Base-by-base conservation (phyloP, 2,329 filamentous ascomycete genomes). In the Microdochium nivale region DNA sequence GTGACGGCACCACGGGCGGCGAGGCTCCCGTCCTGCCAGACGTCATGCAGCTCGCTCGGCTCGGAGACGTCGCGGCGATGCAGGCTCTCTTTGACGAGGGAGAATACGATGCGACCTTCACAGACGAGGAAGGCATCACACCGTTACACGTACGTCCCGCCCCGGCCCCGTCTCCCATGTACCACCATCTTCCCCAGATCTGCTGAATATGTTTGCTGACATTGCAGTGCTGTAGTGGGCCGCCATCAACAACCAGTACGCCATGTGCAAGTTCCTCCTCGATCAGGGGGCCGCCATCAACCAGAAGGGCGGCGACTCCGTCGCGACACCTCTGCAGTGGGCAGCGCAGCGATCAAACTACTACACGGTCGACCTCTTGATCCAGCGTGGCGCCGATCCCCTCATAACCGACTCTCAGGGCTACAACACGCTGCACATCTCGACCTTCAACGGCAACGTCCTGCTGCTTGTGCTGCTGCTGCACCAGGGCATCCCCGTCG, bases 201-300 rank as follows among this genome's bases (percentile, higher is more conserved):
- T 30, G n/a, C 27, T 30, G 37, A 1, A n/a, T 25, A 16, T 23
- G 32, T 33, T 47, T 54, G 51, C 60, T 59, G 55, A 57, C 52
- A 49, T 35, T 44, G 25, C 44, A 51, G 7, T 24, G 40, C 53
- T 59, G 50, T 66, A 99, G 90, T 99, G 94, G 94, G 94, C 94
- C 47, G 90, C 95, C 35, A 97, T 99, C 68, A 99, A 99, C 74
- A 97, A 97, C 65, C 94, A 96, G 67, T 95, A 92, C 73, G 88
- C 89, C 59, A 90, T 97, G 76, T 96, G 92, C 80, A 92, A 94
- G 69, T 96, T 95, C 70, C 83, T 99, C 46, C 81, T 99, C 65
- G 88, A 81, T 49, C 71, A 75, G 56, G 90, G 90, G 63, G 94
- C 91, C 64, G 87, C 95, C 65, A 87, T 97, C 62, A 97, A 99